These are phyloP conservation scores for Neltuma alba DNA, from an alignment of 306 rosid genomes.

Conservation along the genomic window DNA sequence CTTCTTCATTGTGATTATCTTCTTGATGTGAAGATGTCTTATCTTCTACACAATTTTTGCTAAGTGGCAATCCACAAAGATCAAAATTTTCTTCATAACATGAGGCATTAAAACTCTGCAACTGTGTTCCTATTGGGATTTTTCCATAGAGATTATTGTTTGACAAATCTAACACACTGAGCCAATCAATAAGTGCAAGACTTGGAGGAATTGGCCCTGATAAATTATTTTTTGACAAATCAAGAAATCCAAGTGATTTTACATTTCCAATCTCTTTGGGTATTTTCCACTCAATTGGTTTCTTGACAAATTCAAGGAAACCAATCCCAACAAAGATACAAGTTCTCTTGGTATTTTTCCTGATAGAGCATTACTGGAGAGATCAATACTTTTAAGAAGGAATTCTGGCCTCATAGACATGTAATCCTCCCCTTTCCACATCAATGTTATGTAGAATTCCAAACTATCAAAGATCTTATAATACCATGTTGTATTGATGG, in stretches of 20 bases:
- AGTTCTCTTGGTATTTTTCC: slow-evolving; percentile 30
- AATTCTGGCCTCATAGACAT: background rate
- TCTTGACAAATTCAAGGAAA: slow-evolving; percentile 21
- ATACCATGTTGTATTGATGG: accelerated
- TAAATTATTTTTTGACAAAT: slow-evolving; percentile 30
- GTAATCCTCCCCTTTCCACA: slow-evolving; percentile 6
- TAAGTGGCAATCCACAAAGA: slow-evolving; percentile 17
- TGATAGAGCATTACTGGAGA: slow-evolving; percentile 20
- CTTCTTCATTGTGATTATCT: background rate
- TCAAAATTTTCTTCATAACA: background rate
- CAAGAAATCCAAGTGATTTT: slow-evolving; percentile 22
- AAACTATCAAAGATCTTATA: accelerated
- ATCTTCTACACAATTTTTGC: background rate
- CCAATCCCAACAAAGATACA: background rate
- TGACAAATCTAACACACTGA: slow-evolving; percentile 25
- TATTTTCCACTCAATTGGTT: slow-evolving; percentile 23
- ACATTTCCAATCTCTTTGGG: slow-evolving; percentile 2
- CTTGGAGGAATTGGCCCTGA: slow-evolving; percentile 16
- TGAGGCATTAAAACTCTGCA: slow-evolving; percentile 11
- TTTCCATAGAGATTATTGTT: slow-evolving; percentile 18
- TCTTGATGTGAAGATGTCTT: background rate
- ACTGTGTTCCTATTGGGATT: slow-evolving; percentile 27
- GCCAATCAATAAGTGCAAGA: slow-evolving; percentile 1
- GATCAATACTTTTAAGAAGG: slow-evolving; percentile 15
- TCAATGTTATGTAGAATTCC: background rate